These are phyloP conservation scores for Globisporangium polare DNA, from an alignment of 352 stramenopile genomes.

Conservation along the genomic window DNA sequence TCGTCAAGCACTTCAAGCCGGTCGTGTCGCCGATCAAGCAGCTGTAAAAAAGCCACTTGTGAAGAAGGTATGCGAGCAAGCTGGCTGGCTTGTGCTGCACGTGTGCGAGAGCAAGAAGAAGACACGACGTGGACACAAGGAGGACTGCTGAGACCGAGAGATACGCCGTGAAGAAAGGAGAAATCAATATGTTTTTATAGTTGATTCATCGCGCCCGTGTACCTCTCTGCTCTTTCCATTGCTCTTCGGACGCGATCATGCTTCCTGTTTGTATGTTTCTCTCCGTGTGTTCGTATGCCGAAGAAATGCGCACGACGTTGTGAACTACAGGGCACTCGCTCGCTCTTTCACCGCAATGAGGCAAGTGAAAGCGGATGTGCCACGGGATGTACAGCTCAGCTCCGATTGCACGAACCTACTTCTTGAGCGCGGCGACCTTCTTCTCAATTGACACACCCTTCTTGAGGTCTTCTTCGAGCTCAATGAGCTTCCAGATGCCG, in stretches of 20 bases:
- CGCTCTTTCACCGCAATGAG: too few species aligned
- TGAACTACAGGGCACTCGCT: too few species aligned
- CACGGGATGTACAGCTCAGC: neutral
- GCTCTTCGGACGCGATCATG: neutral
- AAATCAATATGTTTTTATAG: conserved; percentile 12
- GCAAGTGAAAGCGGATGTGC: too few species aligned
- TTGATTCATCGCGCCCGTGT: conserved; percentile 4
- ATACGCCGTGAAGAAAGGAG: conserved; percentile 2
- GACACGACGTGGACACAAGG: too few species aligned
- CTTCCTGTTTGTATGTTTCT: neutral
- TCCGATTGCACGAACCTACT: neutral
- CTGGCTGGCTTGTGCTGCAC: neutral
- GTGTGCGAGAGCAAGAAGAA: neutral
- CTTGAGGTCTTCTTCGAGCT: conserved; percentile 90
- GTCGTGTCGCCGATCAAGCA: conserved; percentile 13
- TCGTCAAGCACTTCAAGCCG: conserved; percentile 77
- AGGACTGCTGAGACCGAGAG: neutral
- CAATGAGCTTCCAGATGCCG: conserved; percentile 89
- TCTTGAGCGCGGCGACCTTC: conserved; percentile 48
- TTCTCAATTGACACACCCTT: conserved; percentile 65
- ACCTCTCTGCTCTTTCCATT: neutral
- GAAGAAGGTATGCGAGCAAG: neutral
- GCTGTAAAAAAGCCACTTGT: neutral
- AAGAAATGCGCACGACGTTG: too few species aligned
- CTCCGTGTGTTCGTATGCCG: neutral